Conservation (phyloP, 495 filamentous ascomycete genomes). For the Podospora pseudocomata region DNA sequence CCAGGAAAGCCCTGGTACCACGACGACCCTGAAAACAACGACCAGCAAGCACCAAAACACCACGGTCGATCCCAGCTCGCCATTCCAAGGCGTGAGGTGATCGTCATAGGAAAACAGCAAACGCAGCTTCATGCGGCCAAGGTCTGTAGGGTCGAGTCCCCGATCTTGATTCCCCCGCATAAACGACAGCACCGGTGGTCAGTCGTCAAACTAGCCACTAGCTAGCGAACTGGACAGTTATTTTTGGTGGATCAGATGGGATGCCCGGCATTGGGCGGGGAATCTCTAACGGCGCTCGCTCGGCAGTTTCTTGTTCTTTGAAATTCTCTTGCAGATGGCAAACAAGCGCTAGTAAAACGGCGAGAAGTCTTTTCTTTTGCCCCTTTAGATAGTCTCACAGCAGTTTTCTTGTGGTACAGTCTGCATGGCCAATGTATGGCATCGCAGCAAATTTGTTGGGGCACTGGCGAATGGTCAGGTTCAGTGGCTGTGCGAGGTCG, state of each 20-base stretch:
- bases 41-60: background rate
- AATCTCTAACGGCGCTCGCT: background rate
- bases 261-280: background rate
- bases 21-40: background rate
- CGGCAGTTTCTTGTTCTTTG: background rate
- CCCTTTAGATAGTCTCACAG: background rate
- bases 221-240: background rate
- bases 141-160: background rate
- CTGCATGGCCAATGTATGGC: background rate
- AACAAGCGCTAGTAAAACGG: background rate
- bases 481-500: background rate
- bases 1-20: background rate
- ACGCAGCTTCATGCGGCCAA: background rate
- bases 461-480: background rate
- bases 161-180: background rate
- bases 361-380: background rate
- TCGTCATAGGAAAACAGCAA: background rate
- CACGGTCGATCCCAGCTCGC: background rate
- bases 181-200: background rate
- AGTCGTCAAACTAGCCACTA: background rate
- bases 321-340: background rate
- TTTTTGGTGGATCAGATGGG: constrained; percentile 4
- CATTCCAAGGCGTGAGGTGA: background rate
- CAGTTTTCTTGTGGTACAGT: background rate
- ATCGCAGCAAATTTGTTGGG: background rate